Evolutionary conservation across 345 rosid genomes (phyloP).

Genomic region (Triadica sebifera): DNA sequence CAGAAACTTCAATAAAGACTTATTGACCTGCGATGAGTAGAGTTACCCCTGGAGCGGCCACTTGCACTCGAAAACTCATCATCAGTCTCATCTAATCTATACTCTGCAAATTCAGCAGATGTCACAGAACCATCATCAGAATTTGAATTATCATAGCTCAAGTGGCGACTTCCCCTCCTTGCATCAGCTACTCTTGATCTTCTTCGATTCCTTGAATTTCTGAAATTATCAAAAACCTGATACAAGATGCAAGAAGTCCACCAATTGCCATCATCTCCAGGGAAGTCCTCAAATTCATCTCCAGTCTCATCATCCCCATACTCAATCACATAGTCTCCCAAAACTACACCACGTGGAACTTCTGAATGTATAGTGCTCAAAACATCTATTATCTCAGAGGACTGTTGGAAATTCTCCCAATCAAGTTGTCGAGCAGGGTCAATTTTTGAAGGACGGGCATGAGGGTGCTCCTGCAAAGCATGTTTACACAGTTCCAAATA

Average conservation of each 20-base stretch:
- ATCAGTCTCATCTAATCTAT: slow-evolving; percentile 79
- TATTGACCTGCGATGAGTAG: slow-evolving; percentile 74
- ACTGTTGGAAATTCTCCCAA: slow-evolving; percentile 98
- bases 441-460: slow-evolving; percentile 79
- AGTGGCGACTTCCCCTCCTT: slow-evolving; percentile 70
- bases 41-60: slow-evolving; percentile 53
- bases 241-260: slow-evolving; percentile 94
- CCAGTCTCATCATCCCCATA: slow-evolving; percentile 87
- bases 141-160: slow-evolving; percentile 65
- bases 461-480: slow-evolving; percentile 77
- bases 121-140: slow-evolving; percentile 93
- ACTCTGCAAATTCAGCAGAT: slow-evolving; percentile 71
- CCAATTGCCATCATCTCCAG: slow-evolving; percentile 75
- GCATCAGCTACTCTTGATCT: slow-evolving; percentile 68
- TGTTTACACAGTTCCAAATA: slow-evolving; percentile 64
- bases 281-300: slow-evolving; percentile 88
- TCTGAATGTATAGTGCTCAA: slow-evolving; percentile 97
- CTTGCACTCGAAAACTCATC: slow-evolving; percentile 63
- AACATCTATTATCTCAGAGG: slow-evolving; percentile 90
- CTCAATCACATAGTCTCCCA: slow-evolving; percentile 97
- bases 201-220: slow-evolving; percentile 84
- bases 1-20: background rate
- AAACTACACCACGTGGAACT: slow-evolving; percentile 88
- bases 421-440: slow-evolving; percentile 91
- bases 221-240: slow-evolving; percentile 82